A percentile compares a stretch with the other conserved stretches of the same genome.
phyloP scores from a whole-genome alignment of 2,329 filamentous ascomycete genomes.

The Fusarium cicatricum region DNA sequence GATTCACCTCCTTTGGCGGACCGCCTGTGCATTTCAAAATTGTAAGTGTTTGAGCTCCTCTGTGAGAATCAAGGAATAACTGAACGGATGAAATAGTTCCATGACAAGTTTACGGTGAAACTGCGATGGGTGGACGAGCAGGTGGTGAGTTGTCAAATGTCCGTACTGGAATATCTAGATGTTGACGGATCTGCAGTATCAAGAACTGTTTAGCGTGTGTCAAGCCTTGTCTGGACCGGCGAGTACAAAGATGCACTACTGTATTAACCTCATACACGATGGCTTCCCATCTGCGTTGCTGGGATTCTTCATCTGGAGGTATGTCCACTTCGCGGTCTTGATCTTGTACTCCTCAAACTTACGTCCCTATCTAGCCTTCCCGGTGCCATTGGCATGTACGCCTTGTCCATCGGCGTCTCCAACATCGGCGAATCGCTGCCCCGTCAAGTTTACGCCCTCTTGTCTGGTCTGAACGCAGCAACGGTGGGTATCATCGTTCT shows the following conservation, averaged over 20 bases:
- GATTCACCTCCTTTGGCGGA: constrained; percentile 22
- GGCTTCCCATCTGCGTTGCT: constrained; percentile 66
- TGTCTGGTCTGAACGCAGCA: constrained; percentile 76
- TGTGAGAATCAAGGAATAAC: not conserved
- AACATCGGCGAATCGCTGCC: constrained; percentile 67
- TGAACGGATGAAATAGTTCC: constrained; percentile 13
- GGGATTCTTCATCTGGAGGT: constrained; percentile 72
- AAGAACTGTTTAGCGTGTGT: constrained; percentile 75
- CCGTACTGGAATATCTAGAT: too few species aligned
- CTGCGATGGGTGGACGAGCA: constrained; percentile 74
- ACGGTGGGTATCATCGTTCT: constrained; percentile 77
- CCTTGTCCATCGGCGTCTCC: constrained; percentile 69
- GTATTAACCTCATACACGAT: constrained; percentile 69
- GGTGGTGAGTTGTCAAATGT: constrained; percentile 53
- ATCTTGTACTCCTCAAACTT: too few species aligned
- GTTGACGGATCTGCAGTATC: constrained; percentile 59
- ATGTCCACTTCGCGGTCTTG: not conserved
- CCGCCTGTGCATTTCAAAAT: constrained; percentile 33
- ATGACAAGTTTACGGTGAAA: constrained; percentile 64
- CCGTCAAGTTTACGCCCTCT: constrained; percentile 69
- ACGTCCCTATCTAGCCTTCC: constrained; percentile 57
- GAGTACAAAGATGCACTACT: constrained; percentile 77
- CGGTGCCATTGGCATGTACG: constrained; percentile 75
- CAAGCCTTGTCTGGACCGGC: constrained; percentile 74
- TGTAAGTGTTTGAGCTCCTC: not conserved